phyloP scores from a whole-genome alignment of 208 protist species.

The Crithidia brevicula region DNA sequence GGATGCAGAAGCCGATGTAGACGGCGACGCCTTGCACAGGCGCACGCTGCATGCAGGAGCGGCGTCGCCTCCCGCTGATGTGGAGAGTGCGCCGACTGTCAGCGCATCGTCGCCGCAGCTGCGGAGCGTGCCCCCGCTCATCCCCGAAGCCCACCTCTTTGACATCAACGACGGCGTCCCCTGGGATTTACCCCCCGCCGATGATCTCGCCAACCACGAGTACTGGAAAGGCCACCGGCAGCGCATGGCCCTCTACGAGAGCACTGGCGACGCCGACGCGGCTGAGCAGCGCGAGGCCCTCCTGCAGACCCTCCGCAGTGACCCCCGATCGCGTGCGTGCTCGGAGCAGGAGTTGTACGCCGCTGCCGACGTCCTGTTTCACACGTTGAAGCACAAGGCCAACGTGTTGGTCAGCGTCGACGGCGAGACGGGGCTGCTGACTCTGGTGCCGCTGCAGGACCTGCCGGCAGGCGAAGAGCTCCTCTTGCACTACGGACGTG shows the following conservation, averaged over 20 bases:
- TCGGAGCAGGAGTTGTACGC: slow-evolving; percentile 39
- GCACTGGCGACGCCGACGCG: slow-evolving; percentile 37
- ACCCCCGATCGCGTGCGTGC: slow-evolving; percentile 3
- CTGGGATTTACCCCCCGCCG: slow-evolving; percentile 66
- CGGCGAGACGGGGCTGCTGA: slow-evolving; percentile 51
- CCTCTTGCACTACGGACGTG: slow-evolving; percentile 83
- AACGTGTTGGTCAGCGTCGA: slow-evolving; percentile 71
- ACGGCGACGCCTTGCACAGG: too few species aligned
- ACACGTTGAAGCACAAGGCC: slow-evolving; percentile 63
- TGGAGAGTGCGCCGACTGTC: too few species aligned
- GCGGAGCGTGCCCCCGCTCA: slow-evolving; percentile 29
- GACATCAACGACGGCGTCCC: slow-evolving; percentile 82
- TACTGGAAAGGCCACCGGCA: slow-evolving; percentile 71
- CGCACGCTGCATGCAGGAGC: too few species aligned
- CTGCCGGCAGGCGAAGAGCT: slow-evolving; percentile 77
- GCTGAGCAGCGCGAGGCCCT: slow-evolving; percentile 23
- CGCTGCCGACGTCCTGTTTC: slow-evolving; percentile 40
- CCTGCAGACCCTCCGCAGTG: slow-evolving; percentile 17
- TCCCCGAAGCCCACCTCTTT: slow-evolving; percentile 82
- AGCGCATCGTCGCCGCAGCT: too few species aligned
- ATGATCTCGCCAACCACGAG: slow-evolving; percentile 59
- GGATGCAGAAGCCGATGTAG: too few species aligned
- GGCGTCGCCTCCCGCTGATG: neutral
- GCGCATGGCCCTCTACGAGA: slow-evolving; percentile 79
- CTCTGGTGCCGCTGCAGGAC: slow-evolving; percentile 65